These are phyloP conservation scores for Leccinum fibrillosum DNA, from an alignment of 768 basidiomycete genomes.

Conservation along the genomic window DNA sequence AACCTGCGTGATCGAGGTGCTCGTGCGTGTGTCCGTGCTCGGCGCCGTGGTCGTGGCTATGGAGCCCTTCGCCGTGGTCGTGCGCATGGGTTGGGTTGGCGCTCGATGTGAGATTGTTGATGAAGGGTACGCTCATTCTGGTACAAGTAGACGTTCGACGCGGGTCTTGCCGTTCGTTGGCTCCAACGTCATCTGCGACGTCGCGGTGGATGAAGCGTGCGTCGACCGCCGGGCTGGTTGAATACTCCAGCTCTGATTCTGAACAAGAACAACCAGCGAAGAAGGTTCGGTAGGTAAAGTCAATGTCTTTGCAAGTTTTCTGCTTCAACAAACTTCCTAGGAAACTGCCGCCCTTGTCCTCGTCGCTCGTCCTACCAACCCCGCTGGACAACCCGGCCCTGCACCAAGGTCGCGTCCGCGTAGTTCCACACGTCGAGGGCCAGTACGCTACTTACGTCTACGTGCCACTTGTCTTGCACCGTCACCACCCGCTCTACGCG, in stretches of 20 bases:
- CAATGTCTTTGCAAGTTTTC: neutral
- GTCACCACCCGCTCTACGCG: conserved; percentile 40
- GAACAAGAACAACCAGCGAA: conserved; percentile 34
- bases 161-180: conserved; percentile 13
- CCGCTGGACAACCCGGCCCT: conserved; percentile 72
- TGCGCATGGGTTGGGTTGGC: conserved; percentile 49
- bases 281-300: conserved; percentile 33
- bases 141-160: neutral
- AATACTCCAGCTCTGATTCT: conserved; percentile 44
- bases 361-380: conserved; percentile 41
- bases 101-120: conserved; percentile 57
- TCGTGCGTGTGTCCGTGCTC: conserved; percentile 98
- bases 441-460: conserved; percentile 83
- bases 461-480: conserved; percentile 52
- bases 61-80: conserved; percentile 36
- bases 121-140: conserved; percentile 67
- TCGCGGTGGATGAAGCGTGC: conserved; percentile 21
- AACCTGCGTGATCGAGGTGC: conserved; percentile 85
- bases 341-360: conserved; percentile 60
- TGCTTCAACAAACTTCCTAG: conserved; percentile 29
- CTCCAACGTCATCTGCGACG: neutral
- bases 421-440: conserved; percentile 79
- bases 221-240: conserved; percentile 36
- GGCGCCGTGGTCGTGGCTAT: conserved; percentile 54
- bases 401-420: conserved; percentile 82